Evolutionary conservation across 805 yeast species (phyloP), one percentile per base, ranked within the genome.

Genomic region (Candida tallmaniae): DNA sequence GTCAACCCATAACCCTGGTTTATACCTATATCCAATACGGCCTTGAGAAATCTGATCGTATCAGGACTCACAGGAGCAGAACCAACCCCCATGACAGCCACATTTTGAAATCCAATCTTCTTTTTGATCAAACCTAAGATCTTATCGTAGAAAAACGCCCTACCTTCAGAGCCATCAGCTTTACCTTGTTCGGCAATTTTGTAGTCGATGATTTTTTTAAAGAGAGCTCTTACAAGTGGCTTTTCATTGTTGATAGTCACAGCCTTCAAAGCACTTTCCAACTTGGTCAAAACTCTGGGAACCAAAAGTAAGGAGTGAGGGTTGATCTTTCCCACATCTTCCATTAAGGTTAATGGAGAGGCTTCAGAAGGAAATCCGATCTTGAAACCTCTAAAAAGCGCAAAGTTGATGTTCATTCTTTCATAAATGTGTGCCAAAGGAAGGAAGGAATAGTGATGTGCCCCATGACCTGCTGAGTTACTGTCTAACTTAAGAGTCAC

Each of bases 1-100:
- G 84, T 77, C 23, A 79, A 65, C 2, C 89, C 90, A 55, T 81
- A 83, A 14, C 90, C 93, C 56, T 82, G 88, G 14, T 58, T 44
- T 40, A 74, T 71, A 63, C 70, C 74, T 40, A 74, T 55, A 42
- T 73, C 74, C 34, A 83, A 67, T 2, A 78, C 68, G 11, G 79
- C 78, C 46, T 77, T 73, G 46, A 83, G 56, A 50, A 80, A 83
- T 38, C 62, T 55, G 28, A 80, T 63, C 1, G 87, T 78, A 25
- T 73, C 79, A 13, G 73, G 68, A 15, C 83, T 62, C 39, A 83
- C 66, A 17, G 93, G 90, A 3, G 90, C 88, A n/a, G 86, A 79
- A 20, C 90, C 72, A 10, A 59, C 49, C 30, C 51, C 42, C 37
- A 56, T 27, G 19, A 46, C 45, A 18, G 40, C 16, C 32, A 52